Base-by-base conservation (phyloP, 495 filamentous ascomycete genomes). In the Sabuloglossum arenarium region DNA sequence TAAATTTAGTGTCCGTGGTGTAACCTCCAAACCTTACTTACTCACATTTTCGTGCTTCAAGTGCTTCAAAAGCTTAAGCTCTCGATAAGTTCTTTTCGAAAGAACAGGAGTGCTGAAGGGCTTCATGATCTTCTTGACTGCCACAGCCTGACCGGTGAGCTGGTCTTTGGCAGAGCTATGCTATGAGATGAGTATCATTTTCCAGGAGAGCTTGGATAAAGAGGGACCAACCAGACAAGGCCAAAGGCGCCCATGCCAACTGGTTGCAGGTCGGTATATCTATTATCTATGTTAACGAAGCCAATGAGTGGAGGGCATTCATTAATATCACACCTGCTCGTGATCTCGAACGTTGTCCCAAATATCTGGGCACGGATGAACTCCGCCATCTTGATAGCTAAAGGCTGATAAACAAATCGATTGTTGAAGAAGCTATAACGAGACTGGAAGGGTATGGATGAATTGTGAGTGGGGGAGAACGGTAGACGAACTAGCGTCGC, bases 51-150 rank as follows among this genome's bases (percentile, higher is more conserved):
- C 91, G 67, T 98, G 91, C 62, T 80, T 84, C 46, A 98, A 72
- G 65, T 98, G 91, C 72, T 98, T 98, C 62, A 98, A 72, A 56
- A 98, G 77, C 75, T 98, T 98, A 69, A 98, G 73, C 66, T 98
- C 91, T 58, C 91, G 84, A 66, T 98, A 98, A 27, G 91, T 98
- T 65, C 91, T 75, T 75, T 98, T 98, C 23, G 91, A 91, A 42
- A 98, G 72, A 46, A 98, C 91, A 6, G 91, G 91, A 11, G 91
- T 98, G 75, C 88, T 94, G 72, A 98, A 98, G 6, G 91, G 91
- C 75, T 98, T 98, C 93, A 98, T 97, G 65, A 98, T 98, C 76
- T 98, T 98, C 79, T 98, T 98, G 63, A 98, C 88, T 30, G 91
- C 91, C 57, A 98, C 91, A 65, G 86, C 86, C 66, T 94, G 87